Evolutionary conservation across 257 asterid species (phyloP), one percentile per base, ranked within the genome.

Genomic region (Handroanthus guayacan): DNA sequence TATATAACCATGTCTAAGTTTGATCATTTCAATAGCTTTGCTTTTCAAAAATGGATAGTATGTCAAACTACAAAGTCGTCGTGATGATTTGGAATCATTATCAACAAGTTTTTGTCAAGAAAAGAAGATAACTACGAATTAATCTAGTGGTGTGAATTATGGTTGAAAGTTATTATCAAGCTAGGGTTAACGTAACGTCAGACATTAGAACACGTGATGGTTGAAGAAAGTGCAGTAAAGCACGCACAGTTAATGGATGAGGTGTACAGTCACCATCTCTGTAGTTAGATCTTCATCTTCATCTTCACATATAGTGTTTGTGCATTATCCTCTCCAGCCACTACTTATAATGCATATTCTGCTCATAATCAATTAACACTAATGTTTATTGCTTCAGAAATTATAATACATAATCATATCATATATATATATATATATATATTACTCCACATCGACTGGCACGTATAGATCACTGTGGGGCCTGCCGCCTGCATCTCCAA

Each of bases 51-150:
- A 4, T n/a, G 18, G 7, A 13, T 13, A 3, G 1, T 51, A 13
- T 13, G 8, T 16, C 11, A 5, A 17, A 52, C 3, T 55, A 16
- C 62, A 8, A 58, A 25, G n/a, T 10, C 62, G 11, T 10, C 62
- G 11, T 8, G 3, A 12, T 61, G 14, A 37, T 36, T 62, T 4
- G 9, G 14, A 5, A 20, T 62, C 48, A 18, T 3, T 62, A 1
- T 36, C 48, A 38, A 62, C 18, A 2, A 36, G 47, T 36, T 62
- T 61, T 61, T 34, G 45, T 14, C 9, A 37, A 56, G 4, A 37
- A 44, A 45, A 43, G 80, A 76, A 56, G 62, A 76, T 76, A 67
- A 54, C 61, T 12, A 56, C 18, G 52, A 75, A 67, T 76, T 55
- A 56, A 52, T 47, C 63, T 56, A 54, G 47, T 20, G 31, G 60